phyloP scores from a whole-genome alignment of 352 stramenopile genomes.

The Phytophthora cactorum region DNA sequence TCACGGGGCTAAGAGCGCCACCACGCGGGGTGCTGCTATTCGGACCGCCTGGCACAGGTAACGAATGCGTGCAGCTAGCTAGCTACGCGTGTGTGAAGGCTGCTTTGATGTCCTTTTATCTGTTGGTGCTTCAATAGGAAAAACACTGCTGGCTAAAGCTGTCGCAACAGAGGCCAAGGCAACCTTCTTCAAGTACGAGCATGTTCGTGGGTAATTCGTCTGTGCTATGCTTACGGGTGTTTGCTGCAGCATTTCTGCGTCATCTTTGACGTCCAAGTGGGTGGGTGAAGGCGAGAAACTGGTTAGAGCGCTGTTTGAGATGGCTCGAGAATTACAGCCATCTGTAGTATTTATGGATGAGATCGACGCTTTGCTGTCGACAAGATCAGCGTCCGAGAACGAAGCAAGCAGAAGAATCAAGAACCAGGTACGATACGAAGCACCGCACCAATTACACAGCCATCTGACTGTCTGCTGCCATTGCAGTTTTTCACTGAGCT shows the following conservation, averaged over 20 bases:
- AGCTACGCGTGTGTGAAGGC: background rate
- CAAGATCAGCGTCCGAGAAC: slow-evolving; percentile 79
- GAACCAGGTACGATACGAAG: slow-evolving; percentile 69
- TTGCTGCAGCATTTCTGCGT: slow-evolving; percentile 81
- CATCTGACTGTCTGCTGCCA: slow-evolving; percentile 4
- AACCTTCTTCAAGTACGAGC: slow-evolving; percentile 81
- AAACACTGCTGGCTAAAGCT: slow-evolving; percentile 86
- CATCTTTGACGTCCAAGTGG: slow-evolving; percentile 91
- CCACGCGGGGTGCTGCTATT: slow-evolving; percentile 83
- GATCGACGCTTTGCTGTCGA: slow-evolving; percentile 86
- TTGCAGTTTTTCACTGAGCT: slow-evolving; percentile 89
- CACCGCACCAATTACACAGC: background rate
- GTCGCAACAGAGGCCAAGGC: slow-evolving; percentile 83
- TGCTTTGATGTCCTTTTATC: slow-evolving; percentile 1
- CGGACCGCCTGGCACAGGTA: slow-evolving; percentile 80
- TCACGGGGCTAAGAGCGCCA: slow-evolving; percentile 75
- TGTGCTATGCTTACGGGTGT: slow-evolving; percentile 14
- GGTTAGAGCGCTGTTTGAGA: slow-evolving; percentile 92
- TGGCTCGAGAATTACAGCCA: slow-evolving; percentile 86
- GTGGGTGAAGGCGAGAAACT: slow-evolving; percentile 95
- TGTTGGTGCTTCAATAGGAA: slow-evolving; percentile 44
- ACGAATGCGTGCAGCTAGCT: background rate
- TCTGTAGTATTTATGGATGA: slow-evolving; percentile 92
- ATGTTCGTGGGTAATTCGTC: background rate
- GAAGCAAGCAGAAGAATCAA: slow-evolving; percentile 90